phyloP scores from a whole-genome alignment of 139 green algal genomes.

The Tetratostichococcus sp. region DNA sequence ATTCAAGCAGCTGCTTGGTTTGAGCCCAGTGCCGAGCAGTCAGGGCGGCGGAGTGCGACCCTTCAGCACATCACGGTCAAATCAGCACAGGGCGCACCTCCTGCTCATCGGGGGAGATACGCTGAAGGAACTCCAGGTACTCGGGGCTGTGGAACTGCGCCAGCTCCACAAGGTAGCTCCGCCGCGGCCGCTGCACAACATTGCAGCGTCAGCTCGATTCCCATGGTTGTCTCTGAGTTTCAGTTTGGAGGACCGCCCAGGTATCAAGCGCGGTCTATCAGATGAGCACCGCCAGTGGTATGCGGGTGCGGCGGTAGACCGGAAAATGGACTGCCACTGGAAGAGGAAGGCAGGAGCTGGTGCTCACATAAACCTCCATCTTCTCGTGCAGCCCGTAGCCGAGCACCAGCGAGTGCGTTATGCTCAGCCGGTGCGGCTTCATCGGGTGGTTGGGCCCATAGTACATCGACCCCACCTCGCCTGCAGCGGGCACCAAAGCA shows the following conservation, averaged over 20 bases:
- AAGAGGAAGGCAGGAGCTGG: neutral
- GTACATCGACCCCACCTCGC: conserved; percentile 80
- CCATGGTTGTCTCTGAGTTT: too few species aligned
- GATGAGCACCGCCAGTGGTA: too few species aligned
- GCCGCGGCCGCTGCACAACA: conserved; percentile 68
- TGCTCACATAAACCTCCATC: conserved; percentile 84
- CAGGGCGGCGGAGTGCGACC: too few species aligned
- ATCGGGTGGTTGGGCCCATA: conserved; percentile 97
- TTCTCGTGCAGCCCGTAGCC: conserved; percentile 91
- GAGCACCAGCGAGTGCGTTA: conserved; percentile 93
- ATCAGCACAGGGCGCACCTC: neutral
- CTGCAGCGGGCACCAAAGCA: conserved; percentile 44
- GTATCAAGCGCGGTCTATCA: too few species aligned
- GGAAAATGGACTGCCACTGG: neutral
- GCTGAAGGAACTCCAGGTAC: conserved; percentile 80
- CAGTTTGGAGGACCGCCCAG: too few species aligned
- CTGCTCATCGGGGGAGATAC: conserved; percentile 66
- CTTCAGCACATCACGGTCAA: too few species aligned
- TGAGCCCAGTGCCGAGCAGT: too few species aligned
- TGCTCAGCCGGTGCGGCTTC: conserved; percentile 93
- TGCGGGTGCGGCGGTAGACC: too few species aligned
- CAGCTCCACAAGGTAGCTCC: conserved; percentile 76
- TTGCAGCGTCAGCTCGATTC: too few species aligned
- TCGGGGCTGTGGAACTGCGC: conserved; percentile 82
- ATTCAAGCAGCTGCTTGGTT: too few species aligned